Evolutionary conservation across 495 filamentous ascomycete genomes (phyloP).

Genomic region (Penicillium desertorum): DNA sequence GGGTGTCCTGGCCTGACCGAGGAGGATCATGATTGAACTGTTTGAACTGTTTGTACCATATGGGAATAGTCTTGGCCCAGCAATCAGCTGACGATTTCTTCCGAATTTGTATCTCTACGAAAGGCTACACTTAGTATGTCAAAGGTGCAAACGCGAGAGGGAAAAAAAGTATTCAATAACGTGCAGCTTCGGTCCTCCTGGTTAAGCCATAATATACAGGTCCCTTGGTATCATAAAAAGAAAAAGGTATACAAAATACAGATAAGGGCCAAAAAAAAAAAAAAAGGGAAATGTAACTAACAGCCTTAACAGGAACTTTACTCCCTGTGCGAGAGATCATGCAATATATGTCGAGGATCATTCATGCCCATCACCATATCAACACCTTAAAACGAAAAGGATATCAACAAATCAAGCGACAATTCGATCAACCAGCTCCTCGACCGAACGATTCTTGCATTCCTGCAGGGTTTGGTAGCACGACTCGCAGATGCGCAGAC

Average conservation of each 20-base stretch:
- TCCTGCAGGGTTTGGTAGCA: constrained; percentile 45
- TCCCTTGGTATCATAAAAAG: constrained; percentile 31
- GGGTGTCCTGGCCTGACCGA: constrained; percentile 88
- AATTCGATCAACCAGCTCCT: constrained; percentile 31
- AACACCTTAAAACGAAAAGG: neutral
- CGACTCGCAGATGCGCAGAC: constrained; percentile 44
- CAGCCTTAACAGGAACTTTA: neutral
- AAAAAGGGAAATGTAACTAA: constrained; percentile 4
- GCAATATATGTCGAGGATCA: neutral
- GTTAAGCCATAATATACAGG: constrained; percentile 27
- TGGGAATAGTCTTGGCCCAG: neutral
- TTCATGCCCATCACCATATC: neutral
- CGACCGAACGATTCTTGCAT: constrained; percentile 37
- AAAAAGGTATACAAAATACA: constrained; percentile 11
- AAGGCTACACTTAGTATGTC: neutral
- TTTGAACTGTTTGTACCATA: constrained; percentile 34
- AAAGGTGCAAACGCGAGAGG: neutral
- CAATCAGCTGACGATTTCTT: neutral
- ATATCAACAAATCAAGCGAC: neutral
- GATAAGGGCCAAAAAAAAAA: constrained; percentile 4
- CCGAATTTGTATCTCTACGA: neutral
- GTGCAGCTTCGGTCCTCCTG: constrained; percentile 16
- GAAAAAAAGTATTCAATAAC: constrained; percentile 16
- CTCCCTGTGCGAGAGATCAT: neutral
- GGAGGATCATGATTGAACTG: constrained; percentile 80